phyloP scores from a whole-genome alignment of 2,329 filamentous ascomycete genomes.

The Beauveria bassiana region DNA sequence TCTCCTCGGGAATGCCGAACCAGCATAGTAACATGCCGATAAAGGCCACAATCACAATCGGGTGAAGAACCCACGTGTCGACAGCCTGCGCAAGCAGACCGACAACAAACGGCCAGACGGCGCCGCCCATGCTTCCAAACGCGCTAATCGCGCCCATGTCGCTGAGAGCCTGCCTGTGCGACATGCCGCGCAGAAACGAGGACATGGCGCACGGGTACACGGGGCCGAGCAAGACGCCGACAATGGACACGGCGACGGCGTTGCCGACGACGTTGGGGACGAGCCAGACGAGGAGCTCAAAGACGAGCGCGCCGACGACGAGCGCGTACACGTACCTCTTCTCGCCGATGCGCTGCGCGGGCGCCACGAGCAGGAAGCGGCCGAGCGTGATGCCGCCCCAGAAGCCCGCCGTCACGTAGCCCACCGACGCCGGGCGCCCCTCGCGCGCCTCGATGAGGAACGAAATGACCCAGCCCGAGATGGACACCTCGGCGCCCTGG shows the following conservation, averaged over 20 bases:
- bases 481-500: slow-evolving; percentile 76
- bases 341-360: slow-evolving; percentile 62
- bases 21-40: slow-evolving; percentile 58
- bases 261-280: slow-evolving; percentile 68
- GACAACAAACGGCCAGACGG: slow-evolving; percentile 58
- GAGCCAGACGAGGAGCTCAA: slow-evolving; percentile 72
- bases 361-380: slow-evolving; percentile 61
- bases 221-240: slow-evolving; percentile 70
- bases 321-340: slow-evolving; percentile 59
- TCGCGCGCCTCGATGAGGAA: slow-evolving; percentile 68
- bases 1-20: slow-evolving; percentile 51
- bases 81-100: slow-evolving; percentile 54
- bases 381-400: slow-evolving; percentile 70
- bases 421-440: slow-evolving; percentile 62
- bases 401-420: slow-evolving; percentile 70
- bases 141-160: slow-evolving; percentile 61
- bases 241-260: slow-evolving; percentile 57
- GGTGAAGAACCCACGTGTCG: slow-evolving; percentile 57
- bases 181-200: slow-evolving; percentile 54
- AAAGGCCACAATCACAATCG: slow-evolving; percentile 60
- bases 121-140: slow-evolving; percentile 62
- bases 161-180: slow-evolving; percentile 50
- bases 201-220: slow-evolving; percentile 68
- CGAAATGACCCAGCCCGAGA: slow-evolving; percentile 80
- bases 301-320: slow-evolving; percentile 51